Conservation (phyloP, 768 basidiomycete genomes). For the Macrolepiota albuminosa region DNA sequence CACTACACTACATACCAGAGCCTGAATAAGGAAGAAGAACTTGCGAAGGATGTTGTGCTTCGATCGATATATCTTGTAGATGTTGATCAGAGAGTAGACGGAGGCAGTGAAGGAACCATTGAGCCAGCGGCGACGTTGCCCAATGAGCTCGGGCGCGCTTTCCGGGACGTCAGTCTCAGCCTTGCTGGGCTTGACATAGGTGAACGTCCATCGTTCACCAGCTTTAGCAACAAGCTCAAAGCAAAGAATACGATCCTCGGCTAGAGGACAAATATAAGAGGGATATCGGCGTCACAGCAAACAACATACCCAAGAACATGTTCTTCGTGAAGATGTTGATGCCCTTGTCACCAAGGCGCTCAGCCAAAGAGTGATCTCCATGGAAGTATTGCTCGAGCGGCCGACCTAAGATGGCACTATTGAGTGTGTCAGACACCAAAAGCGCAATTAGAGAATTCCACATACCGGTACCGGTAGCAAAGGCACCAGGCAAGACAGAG, state of each 20-base stretch:
- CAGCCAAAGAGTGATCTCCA: slow-evolving; percentile 85
- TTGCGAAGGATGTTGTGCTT: slow-evolving; percentile 85
- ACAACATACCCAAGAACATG: slow-evolving; percentile 42
- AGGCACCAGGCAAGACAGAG: slow-evolving; percentile 92
- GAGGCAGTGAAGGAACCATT: slow-evolving; percentile 95
- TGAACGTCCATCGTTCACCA: slow-evolving; percentile 82
- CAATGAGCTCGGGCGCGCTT: slow-evolving; percentile 83
- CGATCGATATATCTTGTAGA: slow-evolving; percentile 83
- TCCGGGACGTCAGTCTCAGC: slow-evolving; percentile 97
- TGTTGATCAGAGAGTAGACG: slow-evolving; percentile 87
- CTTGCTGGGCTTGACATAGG: slow-evolving; percentile 89
- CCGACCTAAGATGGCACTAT: slow-evolving; percentile 82
- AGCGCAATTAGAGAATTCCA: background rate
- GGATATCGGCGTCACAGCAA: background rate
- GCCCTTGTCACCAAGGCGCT: slow-evolving; percentile 88
- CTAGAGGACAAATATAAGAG: slow-evolving; percentile 24
- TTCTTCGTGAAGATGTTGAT: slow-evolving; percentile 97
- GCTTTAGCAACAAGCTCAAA: slow-evolving; percentile 96
- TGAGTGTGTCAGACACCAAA: background rate
- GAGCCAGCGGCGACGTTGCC: slow-evolving; percentile 93
- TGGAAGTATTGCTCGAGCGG: slow-evolving; percentile 86
- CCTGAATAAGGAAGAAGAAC: slow-evolving; percentile 89
- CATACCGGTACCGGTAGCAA: slow-evolving; percentile 69
- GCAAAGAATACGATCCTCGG: slow-evolving; percentile 95
- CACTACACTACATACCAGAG: slow-evolving; percentile 50